Percentiles rank a stretch among this genome's conserved stretches.
Evolutionary conservation across 331 rosid species (phyloP).

Genomic region (Cydonia oblonga): DNA sequence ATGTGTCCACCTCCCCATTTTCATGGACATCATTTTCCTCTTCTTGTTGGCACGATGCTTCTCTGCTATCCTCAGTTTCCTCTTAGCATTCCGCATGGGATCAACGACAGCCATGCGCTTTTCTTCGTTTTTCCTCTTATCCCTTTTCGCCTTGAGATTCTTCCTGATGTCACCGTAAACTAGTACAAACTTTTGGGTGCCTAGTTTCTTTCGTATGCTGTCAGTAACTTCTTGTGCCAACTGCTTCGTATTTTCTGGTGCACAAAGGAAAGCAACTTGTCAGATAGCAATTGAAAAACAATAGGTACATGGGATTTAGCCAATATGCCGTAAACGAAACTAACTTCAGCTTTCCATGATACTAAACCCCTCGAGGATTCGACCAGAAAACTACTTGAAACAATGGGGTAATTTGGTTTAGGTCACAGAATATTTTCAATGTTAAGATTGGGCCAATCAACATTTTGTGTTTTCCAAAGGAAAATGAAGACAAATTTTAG

Average conservation of each 20-base stretch:
- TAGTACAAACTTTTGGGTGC: slow-evolving; percentile 40
- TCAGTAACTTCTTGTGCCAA: slow-evolving; percentile 47
- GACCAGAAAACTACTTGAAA: not conserved
- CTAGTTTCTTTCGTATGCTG: slow-evolving; percentile 36
- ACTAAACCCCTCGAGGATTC: not conserved
- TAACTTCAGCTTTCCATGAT: not conserved
- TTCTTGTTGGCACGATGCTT: slow-evolving; percentile 73
- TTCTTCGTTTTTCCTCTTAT: slow-evolving; percentile 66
- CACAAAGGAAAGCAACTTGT: not conserved
- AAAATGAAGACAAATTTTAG: not conserved
- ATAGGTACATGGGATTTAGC: not conserved
- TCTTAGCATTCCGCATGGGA: slow-evolving; percentile 69
- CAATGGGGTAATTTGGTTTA: no score
- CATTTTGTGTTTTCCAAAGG: not conserved
- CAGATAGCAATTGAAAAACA: not conserved
- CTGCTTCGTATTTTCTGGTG: slow-evolving; percentile 50
- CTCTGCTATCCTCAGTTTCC: slow-evolving; percentile 57
- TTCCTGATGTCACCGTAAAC: slow-evolving; percentile 52
- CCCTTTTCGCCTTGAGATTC: slow-evolving; percentile 51
- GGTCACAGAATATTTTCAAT: no score
- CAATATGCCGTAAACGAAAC: no score
- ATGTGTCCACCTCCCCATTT: slow-evolving; percentile 53
- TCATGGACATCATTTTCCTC: slow-evolving; percentile 54
- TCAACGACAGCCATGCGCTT: slow-evolving; percentile 77
- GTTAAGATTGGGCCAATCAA: no score